phyloP scores from a whole-genome alignment of 2,329 filamentous ascomycete genomes.

The Arachnopeziza araneosa region DNA sequence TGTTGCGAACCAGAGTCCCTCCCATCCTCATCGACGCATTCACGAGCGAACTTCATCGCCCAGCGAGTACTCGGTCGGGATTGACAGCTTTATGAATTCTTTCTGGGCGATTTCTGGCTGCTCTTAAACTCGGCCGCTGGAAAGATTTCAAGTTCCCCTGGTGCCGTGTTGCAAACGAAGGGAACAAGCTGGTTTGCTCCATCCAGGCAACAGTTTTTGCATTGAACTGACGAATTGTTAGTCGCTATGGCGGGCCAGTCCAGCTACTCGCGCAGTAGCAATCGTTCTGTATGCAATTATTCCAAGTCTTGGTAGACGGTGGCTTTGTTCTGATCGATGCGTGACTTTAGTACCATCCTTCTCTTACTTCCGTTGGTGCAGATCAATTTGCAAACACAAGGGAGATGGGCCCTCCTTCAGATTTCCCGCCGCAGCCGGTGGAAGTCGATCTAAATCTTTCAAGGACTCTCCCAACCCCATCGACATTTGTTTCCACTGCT shows the following conservation, averaged over 20 bases:
- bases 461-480: slow-evolving; percentile 26
- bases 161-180: slow-evolving; percentile 1
- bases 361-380: slow-evolving; percentile 17
- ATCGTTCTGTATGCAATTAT: slow-evolving; percentile 21
- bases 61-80: slow-evolving; percentile 3
- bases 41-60: slow-evolving; percentile 13
- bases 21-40: slow-evolving; percentile 2
- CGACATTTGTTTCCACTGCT: slow-evolving; percentile 11
- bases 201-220: slow-evolving; percentile 2
- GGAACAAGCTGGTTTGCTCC: slow-evolving; percentile 15
- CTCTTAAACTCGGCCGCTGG: slow-evolving; percentile 14
- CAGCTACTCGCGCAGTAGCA: slow-evolving; percentile 20
- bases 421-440: slow-evolving; percentile 21
- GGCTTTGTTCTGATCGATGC: slow-evolving; percentile 19
- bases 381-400: slow-evolving; percentile 21
- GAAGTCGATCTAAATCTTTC: slow-evolving; percentile 27
- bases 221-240: slow-evolving; percentile 12
- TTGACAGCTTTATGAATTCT: not conserved
- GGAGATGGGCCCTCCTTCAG: slow-evolving; percentile 24
- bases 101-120: slow-evolving; percentile 11
- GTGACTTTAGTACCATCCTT: slow-evolving; percentile 21
- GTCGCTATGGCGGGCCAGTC: slow-evolving; percentile 24
- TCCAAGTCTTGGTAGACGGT: slow-evolving; percentile 3
- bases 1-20: slow-evolving; percentile 10
- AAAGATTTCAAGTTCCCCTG: not conserved